Evolutionary conservation across 2,329 filamentous ascomycete genomes (phyloP).

Genomic region (Aspergillus quadricinctus): DNA sequence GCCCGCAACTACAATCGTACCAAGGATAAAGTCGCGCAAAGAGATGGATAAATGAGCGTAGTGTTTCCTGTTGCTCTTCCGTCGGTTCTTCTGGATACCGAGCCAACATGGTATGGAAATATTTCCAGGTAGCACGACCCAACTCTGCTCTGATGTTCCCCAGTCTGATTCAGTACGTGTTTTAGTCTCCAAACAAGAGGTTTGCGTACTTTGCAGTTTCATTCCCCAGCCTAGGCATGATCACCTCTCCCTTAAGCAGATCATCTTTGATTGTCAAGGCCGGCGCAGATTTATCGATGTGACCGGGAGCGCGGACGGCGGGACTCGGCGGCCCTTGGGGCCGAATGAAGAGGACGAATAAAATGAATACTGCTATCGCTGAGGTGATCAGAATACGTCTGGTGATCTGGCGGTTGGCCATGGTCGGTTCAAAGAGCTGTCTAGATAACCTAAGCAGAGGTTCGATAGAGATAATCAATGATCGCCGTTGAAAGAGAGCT

Average conservation of each 20-base stretch:
- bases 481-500: background rate
- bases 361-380: slow-evolving; percentile 28
- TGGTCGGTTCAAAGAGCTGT: slow-evolving; percentile 8
- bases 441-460: background rate
- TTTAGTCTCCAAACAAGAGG: background rate
- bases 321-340: slow-evolving; percentile 36
- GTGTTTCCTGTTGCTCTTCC: slow-evolving; percentile 55
- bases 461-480: background rate
- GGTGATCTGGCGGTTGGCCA: slow-evolving; percentile 36
- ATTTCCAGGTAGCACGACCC: slow-evolving; percentile 62
- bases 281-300: slow-evolving; percentile 30
- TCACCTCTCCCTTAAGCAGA: slow-evolving; percentile 39
- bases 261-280: slow-evolving; percentile 28
- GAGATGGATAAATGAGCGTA: slow-evolving; percentile 59
- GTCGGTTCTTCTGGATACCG: slow-evolving; percentile 61
- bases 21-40: slow-evolving; percentile 64
- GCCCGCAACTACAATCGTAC: slow-evolving; percentile 29
- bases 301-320: slow-evolving; percentile 37
- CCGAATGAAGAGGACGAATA: slow-evolving; percentile 36
- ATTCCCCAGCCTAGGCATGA: slow-evolving; percentile 47
- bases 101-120: slow-evolving; percentile 63
- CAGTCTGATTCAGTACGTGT: slow-evolving; percentile 5
- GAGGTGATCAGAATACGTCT: slow-evolving; percentile 34
- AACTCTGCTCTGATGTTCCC: slow-evolving; percentile 52
- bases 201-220: slow-evolving; percentile 44